Percentiles rank a stretch among this genome's conserved stretches.
These are phyloP conservation scores for Pseudogymnoascus sp. DNA, from an alignment of 2,329 filamentous ascomycete species.

Conservation along the genomic window DNA sequence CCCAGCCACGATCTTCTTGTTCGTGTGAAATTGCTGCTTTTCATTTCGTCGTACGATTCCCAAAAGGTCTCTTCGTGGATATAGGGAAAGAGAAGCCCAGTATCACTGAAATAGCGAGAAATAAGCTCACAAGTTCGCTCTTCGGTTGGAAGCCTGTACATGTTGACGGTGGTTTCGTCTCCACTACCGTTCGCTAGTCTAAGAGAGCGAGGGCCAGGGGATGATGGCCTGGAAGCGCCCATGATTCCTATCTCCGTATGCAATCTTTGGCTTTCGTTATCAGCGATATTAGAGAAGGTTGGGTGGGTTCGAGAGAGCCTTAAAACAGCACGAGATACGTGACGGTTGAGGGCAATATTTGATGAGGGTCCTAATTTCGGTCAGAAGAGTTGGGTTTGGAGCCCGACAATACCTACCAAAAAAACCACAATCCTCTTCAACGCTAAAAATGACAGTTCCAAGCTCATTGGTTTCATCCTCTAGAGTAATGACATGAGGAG, in stretches of 20 bases:
- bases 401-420: slow-evolving; percentile 22
- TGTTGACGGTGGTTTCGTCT: slow-evolving; percentile 20
- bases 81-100: slow-evolving; percentile 33
- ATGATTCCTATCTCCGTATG: slow-evolving; percentile 15
- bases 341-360: slow-evolving; percentile 34
- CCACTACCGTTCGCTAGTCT: not conserved
- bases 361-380: slow-evolving; percentile 31
- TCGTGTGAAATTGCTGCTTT: slow-evolving; percentile 25
- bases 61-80: slow-evolving; percentile 31
- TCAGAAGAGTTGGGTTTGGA: not conserved
- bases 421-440: slow-evolving; percentile 29
- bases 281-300: slow-evolving; percentile 11
- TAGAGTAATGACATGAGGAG: slow-evolving; percentile 9
- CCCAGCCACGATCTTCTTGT: slow-evolving; percentile 43
- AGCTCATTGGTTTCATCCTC: slow-evolving; percentile 25
- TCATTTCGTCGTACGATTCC: slow-evolving; percentile 28
- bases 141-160: slow-evolving; percentile 28
- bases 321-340: slow-evolving; percentile 28
- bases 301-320: slow-evolving; percentile 10
- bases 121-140: slow-evolving; percentile 26
- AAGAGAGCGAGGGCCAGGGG: slow-evolving; percentile 12
- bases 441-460: slow-evolving; percentile 25
- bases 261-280: slow-evolving; percentile 1
- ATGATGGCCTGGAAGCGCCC: slow-evolving; percentile 18
- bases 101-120: slow-evolving; percentile 30